Base-by-base conservation (phyloP, 192 early-diverging fungal species). In the Coemansia sp. region DNA sequence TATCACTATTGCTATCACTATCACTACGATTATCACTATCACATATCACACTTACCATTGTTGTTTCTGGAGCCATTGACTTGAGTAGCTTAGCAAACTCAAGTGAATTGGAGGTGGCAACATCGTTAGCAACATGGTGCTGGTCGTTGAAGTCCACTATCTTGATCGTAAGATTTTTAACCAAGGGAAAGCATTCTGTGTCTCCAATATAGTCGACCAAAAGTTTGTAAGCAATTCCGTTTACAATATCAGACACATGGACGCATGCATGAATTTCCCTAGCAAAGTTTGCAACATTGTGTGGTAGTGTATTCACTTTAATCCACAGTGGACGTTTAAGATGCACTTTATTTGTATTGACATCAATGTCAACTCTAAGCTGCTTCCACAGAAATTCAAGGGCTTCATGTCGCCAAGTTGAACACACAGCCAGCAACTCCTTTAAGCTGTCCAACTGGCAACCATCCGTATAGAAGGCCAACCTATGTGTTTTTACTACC, bases 81-180 rank as follows among this genome's bases (percentile, higher is more conserved):
- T 25, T 50, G n/a, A 50, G n/a, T 50, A 50, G 46, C 7, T 50
- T 50, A 50, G 46, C 46, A 50, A 50, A 50, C 19, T 50, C 46
- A 3, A 23, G 5, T 23, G 8, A 6, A 50, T 23, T 23, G 46
- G 46, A 21, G 10, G 9, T 23, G 0, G 19, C n/a, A 19, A 21
- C 23, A 8, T 50, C 46, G 2, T 7, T 50, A 9, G n/a, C 1
- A 25, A 21, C 46, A 50, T 21, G 3, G 19, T 5, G 1, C 10
- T 1, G 5, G 19, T n/a, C 46, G 0, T 1, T 21, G 21, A 9
- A 50, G 7, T 21, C 21, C 9, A 3, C 10, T 9, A 50, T 9
- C 2, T 50, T 21, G 1, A 50, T 5, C 2, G 9, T 8, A 21
- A 50, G n/a, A 0, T 50, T 50, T 19, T 50, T 50, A 23, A 9